Conservation (phyloP, 495 filamentous ascomycete species). For the Penicillium lividum region DNA sequence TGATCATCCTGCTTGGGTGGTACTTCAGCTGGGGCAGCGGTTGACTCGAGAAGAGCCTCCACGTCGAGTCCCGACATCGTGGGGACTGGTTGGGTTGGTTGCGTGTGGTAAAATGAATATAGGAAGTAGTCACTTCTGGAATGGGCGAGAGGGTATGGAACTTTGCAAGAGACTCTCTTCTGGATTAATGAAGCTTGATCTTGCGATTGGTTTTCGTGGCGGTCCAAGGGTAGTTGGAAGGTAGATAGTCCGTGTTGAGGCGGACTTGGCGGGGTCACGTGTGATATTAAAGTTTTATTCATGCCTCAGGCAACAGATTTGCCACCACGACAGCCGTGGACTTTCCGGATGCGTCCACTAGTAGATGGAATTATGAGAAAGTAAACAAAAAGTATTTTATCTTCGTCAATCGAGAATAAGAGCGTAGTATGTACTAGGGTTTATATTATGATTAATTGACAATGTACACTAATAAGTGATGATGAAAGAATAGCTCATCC, state of each 20-base stretch:
- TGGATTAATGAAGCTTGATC: not conserved
- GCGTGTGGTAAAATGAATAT: conserved; percentile 18
- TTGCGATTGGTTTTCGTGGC: not conserved
- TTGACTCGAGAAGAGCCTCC: conserved; percentile 90
- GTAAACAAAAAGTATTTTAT: not conserved
- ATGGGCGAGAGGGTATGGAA: not conserved
- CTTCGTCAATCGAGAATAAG: not conserved
- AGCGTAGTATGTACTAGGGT: not conserved
- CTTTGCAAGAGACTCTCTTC: not conserved
- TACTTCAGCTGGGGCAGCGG: conserved; percentile 64
- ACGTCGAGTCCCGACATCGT: conserved; percentile 90
- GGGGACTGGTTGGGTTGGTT: conserved; percentile 14
- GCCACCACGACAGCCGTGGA: not conserved
- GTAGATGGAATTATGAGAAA: not conserved
- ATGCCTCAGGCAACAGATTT: conserved; percentile 4
- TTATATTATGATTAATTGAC: conserved; percentile 41
- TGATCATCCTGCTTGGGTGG: conserved; percentile 54
- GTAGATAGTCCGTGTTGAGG: conserved; percentile 4
- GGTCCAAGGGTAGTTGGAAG: conserved; percentile 27
- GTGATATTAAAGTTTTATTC: not conserved
- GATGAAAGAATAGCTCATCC: conserved; percentile 9
- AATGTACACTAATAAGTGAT: conserved; percentile 37
- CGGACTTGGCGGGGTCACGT: conserved; percentile 8
- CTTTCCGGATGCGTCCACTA: not conserved
- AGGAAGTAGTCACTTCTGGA: conserved; percentile 47